Percentiles rank a stretch among this genome's conserved stretches.
These are phyloP conservation scores for Sporothrix brasiliensis DNA, from an alignment of 2,329 filamentous ascomycete genomes.

Conservation along the genomic window DNA sequence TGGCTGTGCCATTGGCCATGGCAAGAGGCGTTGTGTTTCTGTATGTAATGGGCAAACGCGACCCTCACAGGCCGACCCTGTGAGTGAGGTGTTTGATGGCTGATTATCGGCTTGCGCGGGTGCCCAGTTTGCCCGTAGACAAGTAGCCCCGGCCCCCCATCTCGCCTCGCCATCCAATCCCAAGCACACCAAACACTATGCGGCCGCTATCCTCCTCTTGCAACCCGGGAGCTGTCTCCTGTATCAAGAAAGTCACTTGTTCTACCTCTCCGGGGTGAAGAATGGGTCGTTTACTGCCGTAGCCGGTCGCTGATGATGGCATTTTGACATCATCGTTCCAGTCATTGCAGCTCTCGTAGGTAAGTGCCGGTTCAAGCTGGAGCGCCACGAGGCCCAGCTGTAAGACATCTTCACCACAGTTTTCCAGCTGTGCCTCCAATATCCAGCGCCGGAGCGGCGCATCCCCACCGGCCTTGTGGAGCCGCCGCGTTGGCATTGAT, in stretches of 20 bases:
- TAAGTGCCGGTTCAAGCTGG: conserved; percentile 56
- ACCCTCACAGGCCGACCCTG: neutral
- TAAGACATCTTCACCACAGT: conserved; percentile 82
- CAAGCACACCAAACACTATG: conserved; percentile 75
- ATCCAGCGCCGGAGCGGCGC: conserved; percentile 60
- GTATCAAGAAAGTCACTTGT: conserved; percentile 66
- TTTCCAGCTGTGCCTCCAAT: conserved; percentile 93
- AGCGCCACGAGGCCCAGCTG: conserved; percentile 70
- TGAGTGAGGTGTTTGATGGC: neutral
- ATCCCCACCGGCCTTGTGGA: conserved; percentile 5
- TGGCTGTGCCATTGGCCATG: too few relatives aligned
- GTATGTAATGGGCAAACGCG: too few relatives aligned
- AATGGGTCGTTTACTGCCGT: conserved; percentile 53
- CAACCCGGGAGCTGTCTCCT: conserved; percentile 47
- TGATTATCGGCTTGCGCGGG: conserved; percentile 42
- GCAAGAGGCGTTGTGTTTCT: too few relatives aligned
- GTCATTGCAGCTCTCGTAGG: conserved; percentile 57
- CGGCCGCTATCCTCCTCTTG: conserved; percentile 44
- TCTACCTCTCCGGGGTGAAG: conserved; percentile 66
- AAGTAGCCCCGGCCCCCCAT: conserved; percentile 89
- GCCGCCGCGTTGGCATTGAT: conserved; percentile 38
- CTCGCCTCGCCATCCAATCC: conserved; percentile 83
- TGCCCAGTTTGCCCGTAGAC: conserved; percentile 79
- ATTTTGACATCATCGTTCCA: conserved; percentile 19
- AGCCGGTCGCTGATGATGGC: neutral